Conservation (phyloP, 2,329 filamentous ascomycete genomes). For the Aureobasidium sp. region DNA sequence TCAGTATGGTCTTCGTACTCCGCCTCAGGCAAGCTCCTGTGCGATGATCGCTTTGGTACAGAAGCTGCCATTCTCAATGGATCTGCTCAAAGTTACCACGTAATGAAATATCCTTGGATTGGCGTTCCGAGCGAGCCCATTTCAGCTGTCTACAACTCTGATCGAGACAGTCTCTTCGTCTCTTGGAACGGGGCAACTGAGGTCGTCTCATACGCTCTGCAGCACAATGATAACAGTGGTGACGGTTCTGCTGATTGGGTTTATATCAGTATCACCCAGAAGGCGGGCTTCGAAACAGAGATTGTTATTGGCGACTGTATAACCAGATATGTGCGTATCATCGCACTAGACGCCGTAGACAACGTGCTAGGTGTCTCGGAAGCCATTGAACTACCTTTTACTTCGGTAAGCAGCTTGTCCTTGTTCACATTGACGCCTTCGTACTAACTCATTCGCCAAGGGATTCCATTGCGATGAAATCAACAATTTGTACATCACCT, state of each 20-base stretch:
- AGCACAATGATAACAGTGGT: conserved; percentile 18
- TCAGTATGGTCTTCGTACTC: conserved; percentile 45
- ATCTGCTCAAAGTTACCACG: conserved; percentile 32
- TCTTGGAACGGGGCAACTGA: conserved; percentile 48
- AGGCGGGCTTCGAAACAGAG: conserved; percentile 22
- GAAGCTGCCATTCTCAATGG: conserved; percentile 26
- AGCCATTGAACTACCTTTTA: not conserved
- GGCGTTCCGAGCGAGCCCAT: conserved; percentile 23
- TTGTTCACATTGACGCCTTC: not conserved
- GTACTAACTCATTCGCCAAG: not conserved
- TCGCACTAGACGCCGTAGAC: conserved; percentile 21
- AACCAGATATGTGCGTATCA: conserved; percentile 19
- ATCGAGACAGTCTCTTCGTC: conserved; percentile 36
- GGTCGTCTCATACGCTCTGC: conserved; percentile 38
- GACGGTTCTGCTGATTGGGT: conserved; percentile 18
- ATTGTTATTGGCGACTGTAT: not conserved
- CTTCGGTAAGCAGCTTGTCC: not conserved
- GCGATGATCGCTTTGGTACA: conserved; percentile 38
- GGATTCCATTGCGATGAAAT: conserved; percentile 6
- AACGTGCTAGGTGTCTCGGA: conserved; percentile 17
- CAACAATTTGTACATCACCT: conserved; percentile 5
- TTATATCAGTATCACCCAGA: conserved; percentile 16
- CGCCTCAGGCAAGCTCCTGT: conserved; percentile 34
- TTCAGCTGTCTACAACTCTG: conserved; percentile 19
- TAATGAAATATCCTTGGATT: conserved; percentile 29